Base-by-base conservation (phyloP, 768 basidiomycete genomes). In the Phylloporus scabripes region DNA sequence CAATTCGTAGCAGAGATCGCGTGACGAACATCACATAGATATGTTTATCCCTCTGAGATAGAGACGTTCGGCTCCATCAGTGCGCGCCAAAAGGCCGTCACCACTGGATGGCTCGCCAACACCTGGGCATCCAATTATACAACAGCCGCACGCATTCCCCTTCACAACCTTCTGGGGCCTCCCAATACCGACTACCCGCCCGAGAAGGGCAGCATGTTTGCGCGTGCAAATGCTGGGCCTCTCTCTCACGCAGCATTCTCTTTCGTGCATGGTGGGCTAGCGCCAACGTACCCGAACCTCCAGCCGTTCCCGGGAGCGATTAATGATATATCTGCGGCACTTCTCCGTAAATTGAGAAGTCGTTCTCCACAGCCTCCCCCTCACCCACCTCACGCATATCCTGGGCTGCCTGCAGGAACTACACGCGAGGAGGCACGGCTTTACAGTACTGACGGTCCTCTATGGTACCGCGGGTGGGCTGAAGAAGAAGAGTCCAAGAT, bases 401-500 rank as follows among this genome's bases (percentile, higher is more conserved):
- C 80, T 1, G 82, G 83, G 7, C 68, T 95, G 12, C 93, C 93
- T 5, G 40, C 58, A 59, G 80, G 72, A 33, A 72, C 88, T 5
- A 85, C 85, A 0, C 56, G 56, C 0, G 83, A 82, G 50, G 93
- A 97, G 66, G 61, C 72, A 7, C 75, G 79, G 29, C 62, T 97
- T 31, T 96, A 95, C 59, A 78, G 75, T 20, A 60, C 75, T 1
- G 80, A 90, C 37, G 95, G 95, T 0, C 92, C 93, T 4, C 67
- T 94, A 39, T 97, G 96, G 96, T 96, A 93, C 65, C 79, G 96
- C 10, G 93, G 93, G 1, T 93, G 93, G 82, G 95, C 95, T 14
- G 73, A 81, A 44, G 82, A 85, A 11, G 67, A 71, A 21, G 90
- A 94, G 45, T 77, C 78, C 48, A 72, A 72, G 44, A 80, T 79